These are phyloP conservation scores for Geotrichum australiense DNA, from an alignment of 1,139 yeast species.

Conservation along the genomic window DNA sequence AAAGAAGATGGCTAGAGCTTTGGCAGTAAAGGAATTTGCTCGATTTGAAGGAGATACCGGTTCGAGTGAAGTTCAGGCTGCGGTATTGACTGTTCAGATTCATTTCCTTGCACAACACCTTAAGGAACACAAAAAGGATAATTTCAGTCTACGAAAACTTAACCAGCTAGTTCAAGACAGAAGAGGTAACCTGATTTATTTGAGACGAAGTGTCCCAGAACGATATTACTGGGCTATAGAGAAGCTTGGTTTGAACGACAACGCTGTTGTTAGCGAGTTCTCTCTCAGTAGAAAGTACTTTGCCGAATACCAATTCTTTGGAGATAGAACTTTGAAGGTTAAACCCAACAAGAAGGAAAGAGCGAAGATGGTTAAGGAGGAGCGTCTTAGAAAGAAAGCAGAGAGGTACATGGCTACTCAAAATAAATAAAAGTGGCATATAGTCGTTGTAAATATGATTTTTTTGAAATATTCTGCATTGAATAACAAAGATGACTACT, in stretches of 20 bases:
- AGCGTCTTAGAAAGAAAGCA: slow-evolving; percentile 29
- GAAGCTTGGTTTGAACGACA: slow-evolving; percentile 82
- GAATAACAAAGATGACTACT: too few relatives aligned
- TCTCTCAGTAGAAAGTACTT: slow-evolving; percentile 76
- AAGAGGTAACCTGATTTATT: slow-evolving; percentile 72
- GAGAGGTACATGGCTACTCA: slow-evolving; percentile 19
- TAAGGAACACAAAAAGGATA: slow-evolving; percentile 66
- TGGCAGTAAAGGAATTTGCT: slow-evolving; percentile 74
- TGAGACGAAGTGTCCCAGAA: slow-evolving; percentile 72
- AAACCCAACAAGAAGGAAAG: slow-evolving; percentile 30
- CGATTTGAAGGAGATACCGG: slow-evolving; percentile 89
- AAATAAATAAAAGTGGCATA: background rate
- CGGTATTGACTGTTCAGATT: slow-evolving; percentile 73
- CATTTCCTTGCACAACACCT: slow-evolving; percentile 73
- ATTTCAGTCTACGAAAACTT: slow-evolving; percentile 57
- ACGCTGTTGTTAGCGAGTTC: slow-evolving; percentile 70
- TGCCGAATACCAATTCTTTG: slow-evolving; percentile 82
- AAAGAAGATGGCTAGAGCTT: slow-evolving; percentile 49
- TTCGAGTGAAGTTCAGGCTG: slow-evolving; percentile 94
- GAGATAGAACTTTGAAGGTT: slow-evolving; percentile 37
- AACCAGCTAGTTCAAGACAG: slow-evolving; percentile 85
- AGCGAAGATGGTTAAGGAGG: slow-evolving; percentile 25
- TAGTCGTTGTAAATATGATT: too few relatives aligned
- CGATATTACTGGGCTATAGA: slow-evolving; percentile 80
- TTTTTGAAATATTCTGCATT: too few relatives aligned